Evolutionary conservation across 2,329 filamentous ascomycete species (phyloP).

Genomic region (Salinomyces thailandicus): DNA sequence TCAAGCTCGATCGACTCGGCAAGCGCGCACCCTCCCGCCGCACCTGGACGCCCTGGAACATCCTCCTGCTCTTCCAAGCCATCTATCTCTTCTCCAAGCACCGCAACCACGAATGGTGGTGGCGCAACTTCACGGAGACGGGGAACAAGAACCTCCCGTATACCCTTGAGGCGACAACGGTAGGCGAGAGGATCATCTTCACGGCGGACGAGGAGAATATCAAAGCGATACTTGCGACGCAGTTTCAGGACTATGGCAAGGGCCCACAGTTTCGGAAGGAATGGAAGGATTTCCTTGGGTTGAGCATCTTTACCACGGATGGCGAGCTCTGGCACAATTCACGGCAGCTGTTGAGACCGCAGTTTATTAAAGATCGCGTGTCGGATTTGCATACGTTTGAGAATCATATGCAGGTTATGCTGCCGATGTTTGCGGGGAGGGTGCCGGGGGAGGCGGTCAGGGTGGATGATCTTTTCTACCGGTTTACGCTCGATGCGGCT

Average conservation of each 20-base stretch:
- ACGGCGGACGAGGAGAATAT: conserved; percentile 82
- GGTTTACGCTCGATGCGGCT: conserved; percentile 73
- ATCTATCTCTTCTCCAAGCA: conserved; percentile 40
- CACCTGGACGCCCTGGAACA: conserved; percentile 38
- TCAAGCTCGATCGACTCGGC: conserved; percentile 32
- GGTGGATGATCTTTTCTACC: conserved; percentile 67
- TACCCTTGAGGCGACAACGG: conserved; percentile 50
- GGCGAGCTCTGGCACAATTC: conserved; percentile 67
- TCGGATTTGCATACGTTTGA: conserved; percentile 76
- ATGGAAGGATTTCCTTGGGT: conserved; percentile 65
- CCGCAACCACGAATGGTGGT: conserved; percentile 54
- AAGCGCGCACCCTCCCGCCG: conserved; percentile 33
- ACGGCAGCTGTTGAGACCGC: conserved; percentile 71
- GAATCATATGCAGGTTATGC: conserved; percentile 62
- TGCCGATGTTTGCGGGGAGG: conserved; percentile 46
- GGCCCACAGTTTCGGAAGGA: conserved; percentile 63
- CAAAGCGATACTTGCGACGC: conserved; percentile 78
- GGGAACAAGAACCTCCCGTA: conserved; percentile 32
- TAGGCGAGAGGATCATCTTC: conserved; percentile 54
- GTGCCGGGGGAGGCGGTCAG: conserved; percentile 46
- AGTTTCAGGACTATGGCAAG: conserved; percentile 79
- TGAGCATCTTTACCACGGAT: conserved; percentile 65
- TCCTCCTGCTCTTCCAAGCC: conserved; percentile 55
- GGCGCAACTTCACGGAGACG: conserved; percentile 37
- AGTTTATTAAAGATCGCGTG: conserved; percentile 77